Evolutionary conservation across 148 eudicot species (phyloP), one percentile per base, ranked within the genome.

Genomic region (Vaccinium darrowii): DNA sequence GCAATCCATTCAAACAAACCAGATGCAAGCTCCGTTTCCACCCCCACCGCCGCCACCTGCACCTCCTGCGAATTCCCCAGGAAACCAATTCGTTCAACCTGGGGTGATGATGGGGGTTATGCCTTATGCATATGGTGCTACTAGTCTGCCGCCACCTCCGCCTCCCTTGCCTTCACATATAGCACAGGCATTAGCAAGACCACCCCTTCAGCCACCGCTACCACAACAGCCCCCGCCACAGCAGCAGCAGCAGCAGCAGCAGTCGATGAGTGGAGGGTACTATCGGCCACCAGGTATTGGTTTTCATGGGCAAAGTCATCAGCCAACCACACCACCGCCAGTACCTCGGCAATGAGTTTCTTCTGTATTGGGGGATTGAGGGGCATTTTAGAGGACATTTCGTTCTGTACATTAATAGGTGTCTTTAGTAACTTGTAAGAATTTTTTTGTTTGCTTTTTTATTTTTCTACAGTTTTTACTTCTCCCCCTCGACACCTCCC

Each of bases 261-360:
- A 81, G 84, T 80, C 89, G n/a, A 62, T 84, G 9, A 89, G 83
- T 72, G 94, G 94, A 62, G 95, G 98, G 43, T 92, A 88, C 82
- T 93, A 93, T 71, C 88, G 93, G 69, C 95, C 95, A 5, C 91
- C 93, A 6, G 95, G 94, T 76, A 90, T 92, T 43, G 95, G 95
- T 60, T 90, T 91, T 56, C 93, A 93, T 72, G 97, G 95, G 76
- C 92, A 94, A 78, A 91, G 84, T 83, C 93, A 90, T 88, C 99
- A 92, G 85, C 91, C 95, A 49, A 74, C 93, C 25, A 88, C 93
- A 30, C 94, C 98, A 5, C 94, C 99, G 7, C 94, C 99, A 6
- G 91, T 92, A 75, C 94, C 92, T 54, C 90, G 94, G 80, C 97
- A 92, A 88, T 96, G 84, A 90, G 82, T 25, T 65, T 49, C 33